Conservation (phyloP, 345 rosid genomes). For the Syzygium aqueum region DNA sequence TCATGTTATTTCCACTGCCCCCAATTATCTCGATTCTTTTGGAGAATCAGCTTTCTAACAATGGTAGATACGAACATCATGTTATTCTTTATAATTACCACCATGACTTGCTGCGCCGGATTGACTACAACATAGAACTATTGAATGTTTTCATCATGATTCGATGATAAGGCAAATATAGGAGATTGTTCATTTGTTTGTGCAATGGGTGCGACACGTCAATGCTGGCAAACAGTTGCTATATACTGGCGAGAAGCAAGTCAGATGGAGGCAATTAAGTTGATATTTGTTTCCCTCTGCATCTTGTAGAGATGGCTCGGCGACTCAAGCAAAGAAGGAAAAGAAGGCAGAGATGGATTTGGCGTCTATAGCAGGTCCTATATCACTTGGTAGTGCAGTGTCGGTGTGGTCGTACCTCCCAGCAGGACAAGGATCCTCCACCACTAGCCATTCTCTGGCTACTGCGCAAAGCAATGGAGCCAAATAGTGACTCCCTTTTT, state of each 20-base stretch:
- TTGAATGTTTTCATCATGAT: neutral
- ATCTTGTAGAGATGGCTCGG: slow-evolving; percentile 37
- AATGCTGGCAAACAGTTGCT: neutral
- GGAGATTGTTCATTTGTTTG: neutral
- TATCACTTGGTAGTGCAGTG: slow-evolving; percentile 56
- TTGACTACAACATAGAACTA: neutral
- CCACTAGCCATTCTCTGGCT: slow-evolving; percentile 3
- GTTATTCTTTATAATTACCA: neutral
- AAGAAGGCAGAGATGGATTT: slow-evolving; percentile 48
- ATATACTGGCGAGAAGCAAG: neutral
- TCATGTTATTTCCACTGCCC: neutral
- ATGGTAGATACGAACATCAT: neutral
- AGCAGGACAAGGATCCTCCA: slow-evolving; percentile 31
- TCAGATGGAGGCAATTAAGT: neutral
- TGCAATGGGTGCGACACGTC: neutral
- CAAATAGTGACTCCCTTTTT: neutral
- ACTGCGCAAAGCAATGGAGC: slow-evolving; percentile 19
- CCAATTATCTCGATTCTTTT: neutral
- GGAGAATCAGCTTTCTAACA: neutral
- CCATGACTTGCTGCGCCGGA: neutral
- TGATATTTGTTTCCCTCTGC: neutral
- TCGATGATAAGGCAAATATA: neutral
- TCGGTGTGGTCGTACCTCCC: slow-evolving; percentile 66
- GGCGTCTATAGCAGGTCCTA: slow-evolving; percentile 60
- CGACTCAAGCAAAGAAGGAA: slow-evolving; percentile 37